These are phyloP conservation scores for Clavispora carvajalis DNA, from an alignment of 805 yeast species.

Conservation along the genomic window DNA sequence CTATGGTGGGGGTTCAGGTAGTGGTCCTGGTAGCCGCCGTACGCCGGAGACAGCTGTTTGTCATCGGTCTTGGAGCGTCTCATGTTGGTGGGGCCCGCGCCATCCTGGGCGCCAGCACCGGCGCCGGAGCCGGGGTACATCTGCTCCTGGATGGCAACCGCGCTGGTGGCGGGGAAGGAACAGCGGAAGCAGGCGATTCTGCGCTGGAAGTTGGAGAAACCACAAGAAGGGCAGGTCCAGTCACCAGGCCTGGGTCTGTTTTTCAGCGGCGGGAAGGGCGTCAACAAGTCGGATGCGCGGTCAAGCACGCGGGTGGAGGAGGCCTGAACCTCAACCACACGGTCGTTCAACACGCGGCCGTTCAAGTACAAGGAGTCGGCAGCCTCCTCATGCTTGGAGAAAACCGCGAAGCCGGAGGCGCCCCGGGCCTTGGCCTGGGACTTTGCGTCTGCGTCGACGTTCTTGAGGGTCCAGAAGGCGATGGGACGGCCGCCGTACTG, in stretches of 20 bases:
- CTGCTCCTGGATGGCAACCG: constrained; percentile 65
- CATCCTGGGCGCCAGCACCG: constrained; percentile 1
- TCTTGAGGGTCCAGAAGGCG: constrained; percentile 82
- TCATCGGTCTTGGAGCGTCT: constrained; percentile 12
- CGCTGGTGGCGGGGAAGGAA: constrained; percentile 77
- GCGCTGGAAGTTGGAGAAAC: constrained; percentile 90
- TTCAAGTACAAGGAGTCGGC: constrained; percentile 70
- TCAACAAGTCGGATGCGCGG: constrained; percentile 72
- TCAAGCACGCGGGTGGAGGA: constrained; percentile 75
- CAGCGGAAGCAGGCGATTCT: constrained; percentile 93
- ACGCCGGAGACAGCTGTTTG: constrained; percentile 7
- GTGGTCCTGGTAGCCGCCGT: constrained; percentile 10
- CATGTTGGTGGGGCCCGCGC: background rate
- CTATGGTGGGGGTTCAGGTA: constrained; percentile 12
- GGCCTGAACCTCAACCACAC: constrained; percentile 79
- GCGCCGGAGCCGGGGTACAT: constrained; percentile 27
- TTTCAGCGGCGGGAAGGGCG: constrained; percentile 79
- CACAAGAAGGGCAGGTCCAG: constrained; percentile 97
- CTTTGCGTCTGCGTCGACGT: constrained; percentile 30
- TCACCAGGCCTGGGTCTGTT: constrained; percentile 95
- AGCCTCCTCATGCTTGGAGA: constrained; percentile 82
- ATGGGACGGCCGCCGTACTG: constrained; percentile 82
- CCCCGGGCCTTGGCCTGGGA: constrained; percentile 34
- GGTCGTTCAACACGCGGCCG: constrained; percentile 70
- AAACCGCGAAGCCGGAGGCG: constrained; percentile 77